A percentile compares a stretch with the other conserved stretches of the same genome.
Evolutionary conservation across 2,329 filamentous ascomycete genomes (phyloP).

Genomic region (Xylariaceae sp.): DNA sequence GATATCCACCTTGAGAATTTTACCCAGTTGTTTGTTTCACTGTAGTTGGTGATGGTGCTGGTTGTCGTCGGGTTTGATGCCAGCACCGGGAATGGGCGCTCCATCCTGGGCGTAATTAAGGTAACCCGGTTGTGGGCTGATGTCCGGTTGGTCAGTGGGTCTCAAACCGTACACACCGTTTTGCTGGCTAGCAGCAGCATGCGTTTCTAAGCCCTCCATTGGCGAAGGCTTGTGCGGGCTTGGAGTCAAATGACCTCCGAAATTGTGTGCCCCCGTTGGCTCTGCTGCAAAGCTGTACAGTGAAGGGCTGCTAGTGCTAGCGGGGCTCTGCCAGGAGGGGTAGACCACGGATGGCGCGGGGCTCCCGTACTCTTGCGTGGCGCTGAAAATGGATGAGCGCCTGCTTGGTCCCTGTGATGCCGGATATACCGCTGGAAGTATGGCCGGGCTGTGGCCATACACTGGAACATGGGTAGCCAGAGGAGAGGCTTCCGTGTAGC

Average conservation of each 20-base stretch:
- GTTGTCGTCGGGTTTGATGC: not conserved
- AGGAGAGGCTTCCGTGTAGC: slow-evolving; percentile 18
- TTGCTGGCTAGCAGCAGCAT: too few species aligned
- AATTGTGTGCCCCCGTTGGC: slow-evolving; percentile 28
- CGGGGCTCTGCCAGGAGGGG: slow-evolving; percentile 41
- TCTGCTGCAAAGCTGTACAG: slow-evolving; percentile 44
- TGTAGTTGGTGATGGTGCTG: not conserved
- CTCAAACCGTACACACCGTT: too few species aligned
- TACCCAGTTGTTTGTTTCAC: not conserved
- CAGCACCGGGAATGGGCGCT: not conserved
- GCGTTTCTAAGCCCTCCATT: too few species aligned
- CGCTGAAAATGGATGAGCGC: slow-evolving; percentile 40
- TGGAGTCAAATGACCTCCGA: slow-evolving; percentile 25
- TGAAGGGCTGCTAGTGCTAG: slow-evolving; percentile 35
- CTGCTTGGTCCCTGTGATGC: slow-evolving; percentile 42
- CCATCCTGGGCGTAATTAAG: not conserved
- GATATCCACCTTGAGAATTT: not conserved
- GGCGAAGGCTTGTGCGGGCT: too few species aligned
- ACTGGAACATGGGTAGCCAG: slow-evolving; percentile 22
- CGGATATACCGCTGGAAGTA: slow-evolving; percentile 40
- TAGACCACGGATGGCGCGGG: slow-evolving; percentile 37
- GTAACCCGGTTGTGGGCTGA: not conserved
- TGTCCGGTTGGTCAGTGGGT: not conserved
- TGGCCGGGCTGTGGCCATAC: slow-evolving; percentile 31
- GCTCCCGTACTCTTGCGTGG: slow-evolving; percentile 40